phyloP scores from a whole-genome alignment of 768 basidiomycete species.

The Royoungia palumana region DNA sequence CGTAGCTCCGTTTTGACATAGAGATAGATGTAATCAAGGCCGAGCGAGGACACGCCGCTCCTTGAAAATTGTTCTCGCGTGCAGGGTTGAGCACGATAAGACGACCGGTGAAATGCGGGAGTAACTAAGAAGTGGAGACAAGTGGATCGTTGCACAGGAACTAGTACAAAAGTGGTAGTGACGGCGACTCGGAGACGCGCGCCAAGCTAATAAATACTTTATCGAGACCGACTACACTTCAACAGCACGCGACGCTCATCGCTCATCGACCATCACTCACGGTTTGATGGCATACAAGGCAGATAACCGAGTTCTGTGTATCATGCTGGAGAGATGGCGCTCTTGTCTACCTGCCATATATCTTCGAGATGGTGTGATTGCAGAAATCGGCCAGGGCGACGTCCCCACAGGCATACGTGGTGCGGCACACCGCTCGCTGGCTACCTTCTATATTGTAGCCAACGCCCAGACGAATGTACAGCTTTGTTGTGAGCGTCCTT shows the following conservation, averaged over 20 bases:
- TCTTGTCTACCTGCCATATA: slow-evolving; percentile 58
- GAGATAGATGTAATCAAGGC: slow-evolving; percentile 16
- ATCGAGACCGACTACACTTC: background rate
- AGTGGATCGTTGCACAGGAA: slow-evolving; percentile 32
- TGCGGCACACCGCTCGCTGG: too few species aligned
- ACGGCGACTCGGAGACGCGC: background rate
- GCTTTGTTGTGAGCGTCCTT: too few species aligned
- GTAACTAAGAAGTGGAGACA: slow-evolving; percentile 8
- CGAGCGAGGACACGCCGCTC: slow-evolving; percentile 1
- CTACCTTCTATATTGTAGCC: too few species aligned
- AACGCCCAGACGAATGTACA: too few species aligned
- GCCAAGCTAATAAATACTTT: slow-evolving; percentile 20
- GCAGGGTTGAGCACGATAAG: background rate
- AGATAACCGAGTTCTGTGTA: too few species aligned
- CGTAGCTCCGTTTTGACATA: slow-evolving; percentile 76
- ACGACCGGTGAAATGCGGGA: background rate
- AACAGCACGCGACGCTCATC: too few species aligned
- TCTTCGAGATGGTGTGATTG: slow-evolving; percentile 48
- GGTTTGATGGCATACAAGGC: too few species aligned
- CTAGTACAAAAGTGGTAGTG: background rate
- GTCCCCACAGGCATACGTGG: too few species aligned
- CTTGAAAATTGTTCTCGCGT: slow-evolving; percentile 2
- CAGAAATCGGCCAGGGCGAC: slow-evolving; percentile 33
- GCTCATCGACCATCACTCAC: too few species aligned
- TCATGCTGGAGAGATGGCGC: slow-evolving; percentile 52